phyloP scores from a whole-genome alignment of 176 grass and related monocot species.

The Cenchrus americanus region DNA sequence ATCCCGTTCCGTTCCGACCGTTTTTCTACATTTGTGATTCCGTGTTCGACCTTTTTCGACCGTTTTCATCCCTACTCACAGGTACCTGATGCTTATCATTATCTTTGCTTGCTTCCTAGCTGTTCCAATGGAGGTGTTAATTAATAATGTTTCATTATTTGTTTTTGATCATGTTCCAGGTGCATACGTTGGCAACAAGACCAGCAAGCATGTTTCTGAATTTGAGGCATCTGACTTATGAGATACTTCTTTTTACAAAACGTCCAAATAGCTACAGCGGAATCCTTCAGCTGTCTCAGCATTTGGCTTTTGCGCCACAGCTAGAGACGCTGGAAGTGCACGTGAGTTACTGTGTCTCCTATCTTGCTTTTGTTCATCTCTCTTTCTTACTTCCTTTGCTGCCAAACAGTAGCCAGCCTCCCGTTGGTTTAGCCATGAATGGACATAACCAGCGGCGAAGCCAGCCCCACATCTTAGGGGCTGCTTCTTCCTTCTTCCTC shows the following conservation, averaged over 20 bases:
- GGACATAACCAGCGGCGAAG: no score
- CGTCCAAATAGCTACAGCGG: neutral
- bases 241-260: neutral
- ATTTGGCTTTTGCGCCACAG: neutral
- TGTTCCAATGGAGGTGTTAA: neutral
- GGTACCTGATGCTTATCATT: neutral
- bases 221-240: conserved; percentile 33
- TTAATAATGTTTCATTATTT: no score
- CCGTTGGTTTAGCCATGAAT: no score
- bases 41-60: no score
- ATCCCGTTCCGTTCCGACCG: no score
- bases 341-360: neutral
- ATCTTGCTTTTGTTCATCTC: no score
- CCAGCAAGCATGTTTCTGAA: conserved; percentile 21
- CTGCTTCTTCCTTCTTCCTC: no score
- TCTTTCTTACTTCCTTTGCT: no score
- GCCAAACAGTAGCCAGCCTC: no score
- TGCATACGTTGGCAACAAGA: neutral
- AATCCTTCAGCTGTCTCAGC: neutral
- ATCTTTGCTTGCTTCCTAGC: neutral
- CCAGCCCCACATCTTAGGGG: no score
- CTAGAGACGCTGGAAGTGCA: conserved; percentile 15
- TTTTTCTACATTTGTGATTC: no score
- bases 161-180: conserved; percentile 25
- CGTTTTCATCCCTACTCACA: no score